Evolutionary conservation across 2,329 filamentous ascomycete species (phyloP).

Genomic region (Pseudocercospora macadamiae): DNA sequence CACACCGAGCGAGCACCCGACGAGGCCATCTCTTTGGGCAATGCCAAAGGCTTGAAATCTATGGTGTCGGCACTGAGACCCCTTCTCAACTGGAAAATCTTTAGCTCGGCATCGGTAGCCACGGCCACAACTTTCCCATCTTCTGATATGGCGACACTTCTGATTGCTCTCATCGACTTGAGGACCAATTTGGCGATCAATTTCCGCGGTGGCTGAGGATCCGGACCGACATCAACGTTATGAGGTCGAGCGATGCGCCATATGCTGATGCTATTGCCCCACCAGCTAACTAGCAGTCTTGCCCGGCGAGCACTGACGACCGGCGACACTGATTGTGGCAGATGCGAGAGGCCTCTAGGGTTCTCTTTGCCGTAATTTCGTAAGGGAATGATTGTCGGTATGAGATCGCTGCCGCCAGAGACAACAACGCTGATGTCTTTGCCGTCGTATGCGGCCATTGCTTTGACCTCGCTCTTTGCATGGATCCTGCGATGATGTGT

Average conservation of each 20-base stretch:
- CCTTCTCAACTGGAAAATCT: conserved; percentile 36
- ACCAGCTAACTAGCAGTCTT: conserved; percentile 85
- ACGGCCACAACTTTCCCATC: conserved; percentile 76
- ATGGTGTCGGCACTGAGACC: conserved; percentile 45
- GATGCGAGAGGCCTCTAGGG: conserved; percentile 76
- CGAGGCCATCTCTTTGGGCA: conserved; percentile 60
- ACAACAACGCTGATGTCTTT: conserved; percentile 78
- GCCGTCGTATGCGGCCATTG: conserved; percentile 87
- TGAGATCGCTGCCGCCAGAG: conserved; percentile 86
- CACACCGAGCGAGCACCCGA: conserved; percentile 70
- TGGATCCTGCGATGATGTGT: conserved; percentile 86
- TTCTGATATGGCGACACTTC: conserved; percentile 71
- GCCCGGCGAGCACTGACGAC: conserved; percentile 72
- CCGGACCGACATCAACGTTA: conserved; percentile 29
- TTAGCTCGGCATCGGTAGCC: conserved; percentile 43
- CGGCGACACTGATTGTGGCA: conserved; percentile 73
- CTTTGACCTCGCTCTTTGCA: conserved; percentile 84
- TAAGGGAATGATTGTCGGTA: conserved; percentile 79
- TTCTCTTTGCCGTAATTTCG: conserved; percentile 76
- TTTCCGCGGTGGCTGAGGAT: conserved; percentile 30
- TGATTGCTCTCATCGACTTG: conserved; percentile 65
- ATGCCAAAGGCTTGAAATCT: conserved; percentile 69
- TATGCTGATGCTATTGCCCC: conserved; percentile 83
- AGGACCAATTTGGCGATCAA: conserved; percentile 45
- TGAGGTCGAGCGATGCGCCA: conserved; percentile 64